These are phyloP conservation scores for Trichoderma simmonsii DNA, from an alignment of 2,329 filamentous ascomycete genomes.

Conservation along the genomic window DNA sequence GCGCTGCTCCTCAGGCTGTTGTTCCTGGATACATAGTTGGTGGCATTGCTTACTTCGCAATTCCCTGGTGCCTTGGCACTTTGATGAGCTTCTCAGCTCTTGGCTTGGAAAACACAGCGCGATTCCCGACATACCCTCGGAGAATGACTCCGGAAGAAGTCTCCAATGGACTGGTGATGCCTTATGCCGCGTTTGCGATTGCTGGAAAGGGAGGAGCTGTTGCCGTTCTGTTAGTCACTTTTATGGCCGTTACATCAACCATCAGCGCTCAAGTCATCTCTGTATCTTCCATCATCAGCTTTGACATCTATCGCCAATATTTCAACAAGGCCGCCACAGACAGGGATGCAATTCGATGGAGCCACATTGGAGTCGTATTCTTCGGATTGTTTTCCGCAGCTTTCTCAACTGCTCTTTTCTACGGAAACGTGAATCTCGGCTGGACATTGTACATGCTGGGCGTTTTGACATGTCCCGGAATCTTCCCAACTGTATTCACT, in stretches of 20 bases:
- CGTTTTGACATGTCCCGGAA: slow-evolving; percentile 51
- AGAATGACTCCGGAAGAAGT: slow-evolving; percentile 60
- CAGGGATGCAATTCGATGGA: slow-evolving; percentile 48
- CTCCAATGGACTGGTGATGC: slow-evolving; percentile 65
- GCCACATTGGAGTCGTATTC: slow-evolving; percentile 51
- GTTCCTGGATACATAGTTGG: slow-evolving; percentile 53
- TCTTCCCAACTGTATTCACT: slow-evolving; percentile 52
- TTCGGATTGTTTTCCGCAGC: slow-evolving; percentile 50
- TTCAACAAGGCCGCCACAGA: slow-evolving; percentile 46
- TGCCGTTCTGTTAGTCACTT: slow-evolving; percentile 65
- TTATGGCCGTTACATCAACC: slow-evolving; percentile 71
- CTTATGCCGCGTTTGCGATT: slow-evolving; percentile 66
- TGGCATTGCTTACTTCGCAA: slow-evolving; percentile 52
- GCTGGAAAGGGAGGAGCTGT: slow-evolving; percentile 68
- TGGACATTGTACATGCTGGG: slow-evolving; percentile 56
- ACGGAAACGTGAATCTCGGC: slow-evolving; percentile 51
- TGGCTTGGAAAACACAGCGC: slow-evolving; percentile 43
- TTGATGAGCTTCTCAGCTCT: slow-evolving; percentile 48
- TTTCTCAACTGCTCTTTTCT: slow-evolving; percentile 51
- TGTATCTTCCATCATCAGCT: slow-evolving; percentile 51
- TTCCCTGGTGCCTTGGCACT: slow-evolving; percentile 53
- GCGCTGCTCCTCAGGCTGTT: slow-evolving; percentile 43
- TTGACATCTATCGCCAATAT: slow-evolving; percentile 52
- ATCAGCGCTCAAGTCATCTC: slow-evolving; percentile 52
- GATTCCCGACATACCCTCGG: slow-evolving; percentile 53